Evolutionary conservation across 2,329 filamentous ascomycete species (phyloP), one percentile per base, ranked within the genome.

Genomic region (Cryphonectria carpinicola): DNA sequence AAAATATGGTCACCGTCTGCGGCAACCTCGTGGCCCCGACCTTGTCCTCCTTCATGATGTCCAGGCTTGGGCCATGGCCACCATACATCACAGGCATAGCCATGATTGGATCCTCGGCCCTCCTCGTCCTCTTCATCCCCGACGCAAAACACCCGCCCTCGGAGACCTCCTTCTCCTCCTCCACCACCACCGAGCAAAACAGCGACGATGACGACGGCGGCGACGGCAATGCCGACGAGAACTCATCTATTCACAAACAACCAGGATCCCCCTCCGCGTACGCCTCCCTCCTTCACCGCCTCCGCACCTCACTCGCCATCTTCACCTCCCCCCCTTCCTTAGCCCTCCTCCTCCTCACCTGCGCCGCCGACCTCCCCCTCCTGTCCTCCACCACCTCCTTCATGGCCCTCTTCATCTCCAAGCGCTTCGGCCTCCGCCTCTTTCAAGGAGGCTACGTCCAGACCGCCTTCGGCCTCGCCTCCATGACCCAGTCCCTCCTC

Each of bases 391-490:
- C 68, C 5, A 39, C 65, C 19, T 68, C 72, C 28, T 75, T 75
- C 71, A 72, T 80, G 73, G 75, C 75, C 10, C 77, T 78, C 65
- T 80, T 79, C 69, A 67, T 77, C 25, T 80, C 79, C 13, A 79
- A 77, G 71, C 74, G 79, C 4, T 80, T 79, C 70, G 58, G 66
- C 37, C 76, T 79, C 39, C 72, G 72, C 25, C 75, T 80, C 17
- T 70, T 73, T 28, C 71, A 76, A 56, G 78, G 76, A 13, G 79
- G 79, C n/a, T 80, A 80, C 67, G 71, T 80, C 17, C 77, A 79
- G 69, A 74, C 76, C 8, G 70, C 67, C 1, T 79, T 76, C 28
- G 78, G 79, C 25, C 54, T 76, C 22, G 75, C 72, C 2, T 76
- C 78, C 52, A 67, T 76, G n/a, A 14, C 78, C 32, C 73, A 76